Evolutionary conservation across 2,329 filamentous ascomycete species (phyloP).

Genomic region (Ambrosiella xylebori): DNA sequence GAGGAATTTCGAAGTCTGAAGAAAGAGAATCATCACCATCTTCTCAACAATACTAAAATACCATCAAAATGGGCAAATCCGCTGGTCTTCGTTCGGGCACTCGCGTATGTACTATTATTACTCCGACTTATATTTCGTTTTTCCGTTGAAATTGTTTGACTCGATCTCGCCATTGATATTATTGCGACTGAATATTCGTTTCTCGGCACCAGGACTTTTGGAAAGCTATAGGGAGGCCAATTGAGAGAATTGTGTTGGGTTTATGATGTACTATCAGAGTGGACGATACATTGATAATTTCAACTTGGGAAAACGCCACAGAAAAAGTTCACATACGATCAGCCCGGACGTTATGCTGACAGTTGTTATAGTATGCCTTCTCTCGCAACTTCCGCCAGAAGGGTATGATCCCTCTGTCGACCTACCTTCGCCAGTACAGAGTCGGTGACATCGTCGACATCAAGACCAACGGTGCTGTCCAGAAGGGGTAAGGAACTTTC

Average conservation of each 20-base stretch:
- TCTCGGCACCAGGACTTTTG: neutral
- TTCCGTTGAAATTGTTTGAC: neutral
- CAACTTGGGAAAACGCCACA: neutral
- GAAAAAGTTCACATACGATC: neutral
- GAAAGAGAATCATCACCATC: slow-evolving; percentile 12
- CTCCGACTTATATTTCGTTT: slow-evolving; percentile 9
- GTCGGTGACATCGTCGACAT: slow-evolving; percentile 99
- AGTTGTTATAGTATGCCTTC: slow-evolving; percentile 57
- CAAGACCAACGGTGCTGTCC: slow-evolving; percentile 94
- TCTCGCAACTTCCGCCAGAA: slow-evolving; percentile 86
- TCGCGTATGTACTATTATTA: slow-evolving; percentile 43
- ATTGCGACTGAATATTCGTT: neutral
- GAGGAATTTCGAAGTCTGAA: slow-evolving; percentile 8
- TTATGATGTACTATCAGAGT: too few relatives aligned
- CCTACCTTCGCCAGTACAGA: slow-evolving; percentile 88
- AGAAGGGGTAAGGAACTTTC: slow-evolving; percentile 63
- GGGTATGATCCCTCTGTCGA: slow-evolving; percentile 83
- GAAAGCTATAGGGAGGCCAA: neutral
- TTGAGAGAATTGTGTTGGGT: neutral
- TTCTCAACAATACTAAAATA: slow-evolving; percentile 13
- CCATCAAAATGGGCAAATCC: slow-evolving; percentile 64
- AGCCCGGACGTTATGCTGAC: slow-evolving; percentile 12
- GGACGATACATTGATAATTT: neutral
- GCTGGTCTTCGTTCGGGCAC: slow-evolving; percentile 76
- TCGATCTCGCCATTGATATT: neutral